These are phyloP conservation scores for Cenchrus fungigraminus DNA, from an alignment of 176 grass and related monocot species.

Conservation along the genomic window DNA sequence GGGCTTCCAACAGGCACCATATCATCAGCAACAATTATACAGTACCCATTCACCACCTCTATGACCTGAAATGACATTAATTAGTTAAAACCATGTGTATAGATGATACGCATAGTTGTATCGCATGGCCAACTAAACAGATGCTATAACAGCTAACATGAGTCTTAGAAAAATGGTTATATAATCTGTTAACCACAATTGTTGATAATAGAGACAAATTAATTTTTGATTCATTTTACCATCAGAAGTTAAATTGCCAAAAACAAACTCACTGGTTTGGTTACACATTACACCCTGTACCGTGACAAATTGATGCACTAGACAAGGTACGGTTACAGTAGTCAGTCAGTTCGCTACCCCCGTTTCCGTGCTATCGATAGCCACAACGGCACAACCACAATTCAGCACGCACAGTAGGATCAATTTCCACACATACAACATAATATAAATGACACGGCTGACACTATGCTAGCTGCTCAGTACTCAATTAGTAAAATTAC, in stretches of 20 bases:
- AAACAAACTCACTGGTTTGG: background rate
- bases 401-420: background rate
- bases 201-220: background rate
- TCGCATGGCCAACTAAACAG: background rate
- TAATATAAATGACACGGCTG: background rate
- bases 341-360: too few species aligned
- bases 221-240: background rate
- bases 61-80: slow-evolving; percentile 66
- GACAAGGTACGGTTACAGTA: background rate
- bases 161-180: background rate
- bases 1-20: slow-evolving; percentile 61
- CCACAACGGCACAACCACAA: background rate
- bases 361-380: too few species aligned
- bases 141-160: background rate
- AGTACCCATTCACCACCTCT: slow-evolving; percentile 87
- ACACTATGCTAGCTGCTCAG: background rate
- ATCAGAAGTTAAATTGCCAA: background rate
- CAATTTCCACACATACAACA: too few species aligned
- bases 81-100: background rate
- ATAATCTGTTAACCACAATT: background rate
- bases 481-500: slow-evolving; percentile 3
- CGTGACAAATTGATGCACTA: background rate
- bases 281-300: background rate
- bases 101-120: background rate
- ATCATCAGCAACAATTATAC: slow-evolving; percentile 79